Evolutionary conservation across 331 rosid species (phyloP), one percentile per base, ranked within the genome.

Genomic region (Rhamnella rubrinervis): DNA sequence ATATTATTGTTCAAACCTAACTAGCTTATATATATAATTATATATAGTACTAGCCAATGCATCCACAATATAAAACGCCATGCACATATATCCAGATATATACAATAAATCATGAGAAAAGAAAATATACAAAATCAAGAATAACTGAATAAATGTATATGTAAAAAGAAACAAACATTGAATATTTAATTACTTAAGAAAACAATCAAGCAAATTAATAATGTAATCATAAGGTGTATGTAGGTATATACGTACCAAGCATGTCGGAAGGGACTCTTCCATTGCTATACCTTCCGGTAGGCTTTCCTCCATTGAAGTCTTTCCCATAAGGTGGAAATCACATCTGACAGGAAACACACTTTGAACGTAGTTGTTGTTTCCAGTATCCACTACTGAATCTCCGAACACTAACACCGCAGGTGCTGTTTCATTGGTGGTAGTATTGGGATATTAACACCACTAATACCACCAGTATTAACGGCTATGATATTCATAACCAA

Each of bases 281-380:
- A 60, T 91, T 85, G 84, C 89, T 83, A 66, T 86, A 91, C 62
- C 96, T 78, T 19, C 97, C 96, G 0, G 92, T 81, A 26, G 90
- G 88, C 31, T 52, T 78, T 67, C 82, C 86, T 35, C 75, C 83
- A 1, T 21, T 62, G 60, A 81, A 88, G 75, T 91, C 87, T 64
- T 78, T 70, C 17, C 96, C 97, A 72, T 91, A 91, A n/a, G 97
- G 96, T 46, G 60, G 80, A 91, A 91, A 51, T 91, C 63, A 69
- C 97, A 77, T 60, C 76, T 85, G 31, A 41, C 1, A 2, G 49
- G 49, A 44, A 14, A 2, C 4, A 76, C 8, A 7, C 96, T 91
- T 51, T 5, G 66, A 71, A 88, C 35, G 28, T 76, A 28, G 77
- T 91, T 85, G 78, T 88, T 91, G 73, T 91, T 91, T 28, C 97